Base-by-base conservation (phyloP, 2,329 filamentous ascomycete species). In the Fusarium newnesense region DNA sequence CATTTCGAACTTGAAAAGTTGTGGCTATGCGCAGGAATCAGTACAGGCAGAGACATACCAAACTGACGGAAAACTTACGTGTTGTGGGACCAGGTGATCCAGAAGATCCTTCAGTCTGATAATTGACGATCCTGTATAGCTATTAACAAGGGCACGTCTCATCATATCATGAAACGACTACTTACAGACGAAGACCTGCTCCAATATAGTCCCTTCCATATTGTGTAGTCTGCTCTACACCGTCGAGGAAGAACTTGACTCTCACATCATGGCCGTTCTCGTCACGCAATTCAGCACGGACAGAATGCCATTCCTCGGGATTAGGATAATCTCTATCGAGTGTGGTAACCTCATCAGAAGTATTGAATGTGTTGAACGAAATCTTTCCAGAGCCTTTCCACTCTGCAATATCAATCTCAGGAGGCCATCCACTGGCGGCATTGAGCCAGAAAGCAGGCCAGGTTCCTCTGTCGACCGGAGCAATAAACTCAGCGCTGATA, bases 371-470 rank as follows among this genome's bases (percentile, higher is more conserved):
- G 43, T 74, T 74, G 36, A 74, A 74, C 2, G 71, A 74, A 15
- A 74, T 74, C 56, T 74, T 74, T 3, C 71, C 71, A 15, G 43
- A 60, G 13, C 71, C 71, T 16, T 74, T 74, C 70, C 71, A 74
- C 34, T 74, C 71, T 0, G 71, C 71, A 32, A 74, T 63, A 52
- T 74, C 71, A 24, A 74, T 74, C 60, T 74, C 71, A 2, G 71
- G 71, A 1, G 71, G 71, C 71, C 71, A 74, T 15, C 71, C 71
- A 0, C 59, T 72, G 0, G 71, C 71, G 0, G 71, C 71, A n/a
- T 74, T 74, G 21, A 74, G 56, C 71, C 71, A 74, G n/a, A 74
- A 74, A 21, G 71, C 71, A 4, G 71, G 71, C 71, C 67, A 74
- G 0, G 67, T 72, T 10, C 71, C 71, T 28, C 9, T 36, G 8